Evolutionary conservation across 2,329 filamentous ascomycete species (phyloP).

Genomic region (Hymenoscyphus infarciens): DNA sequence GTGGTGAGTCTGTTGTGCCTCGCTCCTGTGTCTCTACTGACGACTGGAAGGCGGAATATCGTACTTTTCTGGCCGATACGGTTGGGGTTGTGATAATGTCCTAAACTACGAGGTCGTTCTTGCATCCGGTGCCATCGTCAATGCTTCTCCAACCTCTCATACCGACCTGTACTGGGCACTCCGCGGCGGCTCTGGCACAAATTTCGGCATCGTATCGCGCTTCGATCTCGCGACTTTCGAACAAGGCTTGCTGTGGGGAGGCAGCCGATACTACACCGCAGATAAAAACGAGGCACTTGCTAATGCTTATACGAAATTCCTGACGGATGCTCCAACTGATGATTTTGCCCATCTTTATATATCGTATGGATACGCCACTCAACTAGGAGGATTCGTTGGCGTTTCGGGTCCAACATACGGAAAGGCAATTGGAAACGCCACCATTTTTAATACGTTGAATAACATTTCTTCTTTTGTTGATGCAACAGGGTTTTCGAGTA

Average conservation of each 20-base stretch:
- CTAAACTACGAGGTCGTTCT: slow-evolving; percentile 50
- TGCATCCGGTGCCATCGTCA: slow-evolving; percentile 46
- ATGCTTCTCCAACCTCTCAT: slow-evolving; percentile 33
- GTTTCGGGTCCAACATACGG: slow-evolving; percentile 19
- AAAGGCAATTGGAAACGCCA: slow-evolving; percentile 20
- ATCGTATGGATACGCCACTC: slow-evolving; percentile 17
- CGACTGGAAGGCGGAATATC: slow-evolving; percentile 26
- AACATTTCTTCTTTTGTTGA: slow-evolving; percentile 19
- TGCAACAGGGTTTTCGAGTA: slow-evolving; percentile 17
- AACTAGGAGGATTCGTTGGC: slow-evolving; percentile 16
- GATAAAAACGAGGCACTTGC: slow-evolving; percentile 13
- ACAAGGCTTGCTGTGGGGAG: slow-evolving; percentile 25
- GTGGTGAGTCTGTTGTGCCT: slow-evolving; percentile 20
- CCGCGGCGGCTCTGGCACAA: slow-evolving; percentile 37
- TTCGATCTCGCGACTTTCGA: slow-evolving; percentile 42
- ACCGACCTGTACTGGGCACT: slow-evolving; percentile 23
- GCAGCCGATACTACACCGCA: slow-evolving; percentile 15
- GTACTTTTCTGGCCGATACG: slow-evolving; percentile 33
- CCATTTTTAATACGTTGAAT: slow-evolving; percentile 24
- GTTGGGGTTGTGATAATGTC: slow-evolving; percentile 49
- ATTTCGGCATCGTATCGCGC: slow-evolving; percentile 36
- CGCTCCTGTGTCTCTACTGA: slow-evolving; percentile 30
- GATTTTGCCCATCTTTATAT: slow-evolving; percentile 22
- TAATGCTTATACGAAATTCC: slow-evolving; percentile 20
- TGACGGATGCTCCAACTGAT: slow-evolving; percentile 19